phyloP scores from a whole-genome alignment of 345 rosid genomes.

The Sonneratia caseolaris region DNA sequence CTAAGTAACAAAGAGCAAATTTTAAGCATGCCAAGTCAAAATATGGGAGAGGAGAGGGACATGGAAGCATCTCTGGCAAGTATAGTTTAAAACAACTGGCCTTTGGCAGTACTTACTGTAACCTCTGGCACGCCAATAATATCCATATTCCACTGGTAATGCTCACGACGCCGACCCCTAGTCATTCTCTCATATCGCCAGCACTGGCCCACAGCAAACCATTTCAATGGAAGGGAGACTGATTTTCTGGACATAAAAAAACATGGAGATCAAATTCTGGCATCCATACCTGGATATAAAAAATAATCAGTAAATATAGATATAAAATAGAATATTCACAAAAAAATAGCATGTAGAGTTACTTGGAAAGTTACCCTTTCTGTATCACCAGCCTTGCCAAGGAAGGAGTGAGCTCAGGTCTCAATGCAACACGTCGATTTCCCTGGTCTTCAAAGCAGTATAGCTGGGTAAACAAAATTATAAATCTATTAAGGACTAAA shows the following conservation, averaged over 20 bases:
- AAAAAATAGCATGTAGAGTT: conserved; percentile 2
- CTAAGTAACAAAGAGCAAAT: conserved; percentile 22
- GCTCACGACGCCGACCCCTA: conserved; percentile 91
- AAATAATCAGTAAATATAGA: conserved; percentile 25
- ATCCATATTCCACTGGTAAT: conserved; percentile 99
- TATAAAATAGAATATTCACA: not conserved
- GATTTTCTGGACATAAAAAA: conserved; percentile 84
- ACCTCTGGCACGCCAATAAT: conserved; percentile 87
- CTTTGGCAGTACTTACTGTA: conserved; percentile 33
- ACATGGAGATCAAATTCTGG: conserved; percentile 52
- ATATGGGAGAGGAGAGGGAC: not conserved
- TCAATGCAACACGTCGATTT: conserved; percentile 92
- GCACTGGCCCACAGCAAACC: conserved; percentile 95
- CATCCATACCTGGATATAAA: conserved; percentile 50
- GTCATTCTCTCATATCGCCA: conserved; percentile 99
- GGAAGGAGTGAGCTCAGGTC: conserved; percentile 98
- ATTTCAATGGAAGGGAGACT: conserved; percentile 76
- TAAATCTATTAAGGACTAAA: not conserved
- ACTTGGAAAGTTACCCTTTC: conserved; percentile 53
- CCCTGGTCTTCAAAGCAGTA: conserved; percentile 94
- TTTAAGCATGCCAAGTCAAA: not conserved
- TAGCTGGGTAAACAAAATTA: conserved; percentile 26
- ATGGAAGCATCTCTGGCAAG: not conserved
- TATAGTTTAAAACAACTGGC: not conserved
- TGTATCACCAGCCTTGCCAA: conserved; percentile 88